Percentiles rank a stretch among this genome's conserved stretches.
Evolutionary conservation across 106 monocot species (phyloP).

Genomic region (Apostasia ramifera): DNA sequence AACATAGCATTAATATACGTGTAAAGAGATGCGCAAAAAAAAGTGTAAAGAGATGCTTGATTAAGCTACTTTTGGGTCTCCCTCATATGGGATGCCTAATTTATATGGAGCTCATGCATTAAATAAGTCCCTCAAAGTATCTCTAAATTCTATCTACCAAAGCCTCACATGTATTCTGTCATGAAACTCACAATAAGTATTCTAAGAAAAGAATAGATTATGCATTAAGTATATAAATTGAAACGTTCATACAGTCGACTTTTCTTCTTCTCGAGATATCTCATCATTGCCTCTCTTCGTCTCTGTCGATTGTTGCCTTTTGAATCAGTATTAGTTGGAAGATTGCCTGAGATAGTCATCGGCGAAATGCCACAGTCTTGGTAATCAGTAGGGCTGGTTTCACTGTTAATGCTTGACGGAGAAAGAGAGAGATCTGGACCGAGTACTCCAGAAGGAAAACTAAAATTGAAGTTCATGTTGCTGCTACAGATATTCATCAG

Average conservation of each 20-base stretch:
- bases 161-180: no score
- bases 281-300: slow-evolving; percentile 35
- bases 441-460: neutral
- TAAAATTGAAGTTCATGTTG: neutral
- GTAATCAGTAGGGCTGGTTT: slow-evolving; percentile 29
- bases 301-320: slow-evolving; percentile 14
- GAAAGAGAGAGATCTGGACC: slow-evolving; percentile 13
- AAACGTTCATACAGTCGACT: slow-evolving; percentile 21
- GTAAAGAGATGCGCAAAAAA: no score
- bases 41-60: no score
- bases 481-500: neutral
- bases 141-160: no score
- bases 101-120: no score
- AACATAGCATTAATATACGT: no score
- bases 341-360: slow-evolving; percentile 2
- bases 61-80: no score
- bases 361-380: slow-evolving; percentile 18
- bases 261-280: slow-evolving; percentile 43
- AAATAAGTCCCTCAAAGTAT: no score
- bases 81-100: no score
- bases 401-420: slow-evolving; percentile 21
- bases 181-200: no score
- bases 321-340: slow-evolving; percentile 8
- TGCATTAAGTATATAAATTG: neutral
- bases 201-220: neutral